A percentile compares a stretch with the other conserved stretches of the same genome.
Conservation (phyloP, 1,284 basidiomycete species). For the Cutaneotrichosporon sp. region DNA sequence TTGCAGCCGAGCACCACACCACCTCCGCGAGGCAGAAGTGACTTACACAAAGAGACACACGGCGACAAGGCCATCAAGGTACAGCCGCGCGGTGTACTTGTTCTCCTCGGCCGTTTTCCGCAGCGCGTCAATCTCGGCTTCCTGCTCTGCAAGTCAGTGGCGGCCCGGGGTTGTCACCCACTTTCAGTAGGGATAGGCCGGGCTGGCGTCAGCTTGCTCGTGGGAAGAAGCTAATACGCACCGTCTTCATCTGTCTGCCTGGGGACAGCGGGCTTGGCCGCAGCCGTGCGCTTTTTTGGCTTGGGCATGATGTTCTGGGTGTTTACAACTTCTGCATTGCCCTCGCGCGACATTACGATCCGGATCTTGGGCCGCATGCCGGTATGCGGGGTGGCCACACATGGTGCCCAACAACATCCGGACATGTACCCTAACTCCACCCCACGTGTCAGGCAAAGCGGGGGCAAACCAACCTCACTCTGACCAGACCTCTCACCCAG, state of each 20-base stretch:
- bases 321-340: not conserved
- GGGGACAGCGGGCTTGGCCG: not conserved
- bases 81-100: conserved; percentile 22
- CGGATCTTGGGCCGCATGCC: not conserved
- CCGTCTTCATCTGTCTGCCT: conserved; percentile 6
- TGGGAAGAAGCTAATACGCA: not conserved
- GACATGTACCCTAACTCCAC: too few relatives aligned
- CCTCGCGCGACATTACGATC: not conserved
- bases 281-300: not conserved
- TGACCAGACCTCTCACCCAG: too few relatives aligned
- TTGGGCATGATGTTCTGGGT: conserved; percentile 3
- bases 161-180: not conserved
- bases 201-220: conserved; percentile 8
- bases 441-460: too few relatives aligned
- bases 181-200: conserved; percentile 22
- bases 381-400: not conserved
- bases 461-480: too few relatives aligned
- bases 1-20: not conserved
- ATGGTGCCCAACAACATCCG: not conserved
- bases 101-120: conserved; percentile 22
- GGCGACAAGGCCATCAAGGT: conserved; percentile 32
- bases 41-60: conserved; percentile 31
- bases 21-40: too few relatives aligned
- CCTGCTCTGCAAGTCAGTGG: conserved; percentile 29
- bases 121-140: conserved; percentile 30